Evolutionary conservation across 768 basidiomycete species (phyloP).

Genomic region (Asterophora lycoperdoides): DNA sequence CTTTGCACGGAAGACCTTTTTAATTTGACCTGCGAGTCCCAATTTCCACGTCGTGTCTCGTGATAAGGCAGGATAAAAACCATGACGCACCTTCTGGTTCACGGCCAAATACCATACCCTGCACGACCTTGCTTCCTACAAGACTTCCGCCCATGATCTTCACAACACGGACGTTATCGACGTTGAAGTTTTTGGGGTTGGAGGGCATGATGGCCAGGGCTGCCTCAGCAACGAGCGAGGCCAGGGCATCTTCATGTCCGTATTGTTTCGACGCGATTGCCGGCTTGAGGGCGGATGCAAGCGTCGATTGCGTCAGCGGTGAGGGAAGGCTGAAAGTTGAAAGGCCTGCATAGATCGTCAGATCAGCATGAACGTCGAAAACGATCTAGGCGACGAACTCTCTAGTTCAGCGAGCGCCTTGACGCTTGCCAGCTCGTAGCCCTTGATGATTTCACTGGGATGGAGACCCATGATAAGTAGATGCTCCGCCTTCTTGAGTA

Average conservation of each 20-base stretch:
- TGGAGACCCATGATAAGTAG: conserved; percentile 95
- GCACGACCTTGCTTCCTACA: conserved; percentile 79
- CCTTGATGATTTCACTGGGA: conserved; percentile 92
- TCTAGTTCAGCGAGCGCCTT: conserved; percentile 88
- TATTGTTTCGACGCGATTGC: conserved; percentile 98
- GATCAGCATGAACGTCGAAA: conserved; percentile 6
- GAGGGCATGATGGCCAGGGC: conserved; percentile 88
- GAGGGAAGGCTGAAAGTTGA: conserved; percentile 65
- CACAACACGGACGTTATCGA: conserved; percentile 96
- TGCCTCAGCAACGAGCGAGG: conserved; percentile 87
- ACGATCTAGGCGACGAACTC: conserved; percentile 49
- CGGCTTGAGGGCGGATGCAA: conserved; percentile 77
- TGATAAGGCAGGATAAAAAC: background rate
- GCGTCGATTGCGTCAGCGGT: conserved; percentile 65
- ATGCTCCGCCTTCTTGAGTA: conserved; percentile 89
- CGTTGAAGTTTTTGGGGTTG: conserved; percentile 90
- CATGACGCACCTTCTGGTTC: conserved; percentile 79
- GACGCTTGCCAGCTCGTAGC: conserved; percentile 86
- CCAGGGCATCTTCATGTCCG: conserved; percentile 80
- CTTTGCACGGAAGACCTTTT: conserved; percentile 81
- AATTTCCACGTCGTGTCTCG: too few relatives aligned
- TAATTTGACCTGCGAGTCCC: conserved; percentile 58
- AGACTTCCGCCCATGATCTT: conserved; percentile 97
- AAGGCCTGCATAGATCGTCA: conserved; percentile 45
- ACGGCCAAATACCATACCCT: conserved; percentile 97